A percentile compares a stretch with the other conserved stretches of the same genome.
These are phyloP conservation scores for Penicillium sp. DNA, from an alignment of 2,329 filamentous ascomycete species.

Conservation along the genomic window DNA sequence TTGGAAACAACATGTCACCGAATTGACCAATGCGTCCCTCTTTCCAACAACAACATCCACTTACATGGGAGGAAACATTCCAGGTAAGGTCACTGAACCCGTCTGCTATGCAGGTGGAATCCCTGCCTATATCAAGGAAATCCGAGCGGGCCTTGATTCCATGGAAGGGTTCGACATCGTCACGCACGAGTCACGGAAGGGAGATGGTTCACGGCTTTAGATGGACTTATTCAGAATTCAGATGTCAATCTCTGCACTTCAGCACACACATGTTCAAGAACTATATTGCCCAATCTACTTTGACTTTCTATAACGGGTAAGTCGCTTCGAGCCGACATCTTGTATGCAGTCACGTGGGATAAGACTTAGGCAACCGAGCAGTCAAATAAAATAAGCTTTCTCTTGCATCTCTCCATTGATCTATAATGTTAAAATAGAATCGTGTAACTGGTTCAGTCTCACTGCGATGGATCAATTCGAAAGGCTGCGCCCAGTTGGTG, in stretches of 20 bases:
- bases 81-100: conserved; percentile 52
- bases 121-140: conserved; percentile 12
- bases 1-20: conserved; percentile 51
- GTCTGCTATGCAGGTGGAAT: conserved; percentile 41
- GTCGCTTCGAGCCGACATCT: not conserved
- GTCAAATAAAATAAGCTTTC: not conserved
- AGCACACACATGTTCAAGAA: not conserved
- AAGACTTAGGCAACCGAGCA: not conserved
- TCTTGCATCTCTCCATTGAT: not conserved
- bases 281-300: not conserved
- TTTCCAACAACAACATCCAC: too few relatives aligned
- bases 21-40: conserved; percentile 42
- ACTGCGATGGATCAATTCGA: conserved; percentile 53
- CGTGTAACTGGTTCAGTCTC: too few relatives aligned
- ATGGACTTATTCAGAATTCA: not conserved
- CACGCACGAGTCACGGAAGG: not conserved
- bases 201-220: not conserved
- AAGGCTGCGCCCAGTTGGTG: conserved; percentile 30
- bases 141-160: conserved; percentile 5
- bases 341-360: not conserved
- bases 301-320: not conserved
- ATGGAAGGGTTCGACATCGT: conserved; percentile 4
- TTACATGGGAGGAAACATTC: conserved; percentile 37
- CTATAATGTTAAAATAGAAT: not conserved
- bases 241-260: too few relatives aligned